Evolutionary conservation across 164 flowering plant species (phyloP).

Genomic region (Echeveria elegans): DNA sequence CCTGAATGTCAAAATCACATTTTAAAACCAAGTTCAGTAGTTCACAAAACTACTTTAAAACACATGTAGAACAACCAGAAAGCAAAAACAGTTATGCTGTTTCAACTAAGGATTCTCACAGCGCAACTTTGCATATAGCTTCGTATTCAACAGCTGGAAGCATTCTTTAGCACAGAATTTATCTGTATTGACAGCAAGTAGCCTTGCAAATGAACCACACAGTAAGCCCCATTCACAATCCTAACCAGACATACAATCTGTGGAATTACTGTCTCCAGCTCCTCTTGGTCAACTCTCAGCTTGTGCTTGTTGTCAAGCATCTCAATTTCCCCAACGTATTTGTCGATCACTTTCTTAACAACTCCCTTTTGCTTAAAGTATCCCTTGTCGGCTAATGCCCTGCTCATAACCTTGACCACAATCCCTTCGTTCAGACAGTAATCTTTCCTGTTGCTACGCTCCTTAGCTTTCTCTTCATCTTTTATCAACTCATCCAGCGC

Average conservation of each 20-base stretch:
- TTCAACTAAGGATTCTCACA: constrained; percentile 15
- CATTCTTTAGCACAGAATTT: constrained; percentile 70
- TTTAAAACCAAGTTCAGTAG: too few relatives aligned
- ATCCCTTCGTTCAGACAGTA: constrained; percentile 84
- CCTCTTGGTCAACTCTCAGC: constrained; percentile 78
- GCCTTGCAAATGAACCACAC: constrained; percentile 75
- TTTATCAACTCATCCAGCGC: constrained; percentile 76
- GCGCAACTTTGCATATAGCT: constrained; percentile 61
- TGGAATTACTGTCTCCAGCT: constrained; percentile 88
- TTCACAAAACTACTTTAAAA: too few relatives aligned
- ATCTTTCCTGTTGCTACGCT: constrained; percentile 63
- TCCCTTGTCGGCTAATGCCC: constrained; percentile 59
- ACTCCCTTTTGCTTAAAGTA: constrained; percentile 84
- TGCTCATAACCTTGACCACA: constrained; percentile 86
- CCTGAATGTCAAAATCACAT: too few relatives aligned
- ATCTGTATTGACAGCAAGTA: constrained; percentile 53
- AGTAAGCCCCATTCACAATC: constrained; percentile 89
- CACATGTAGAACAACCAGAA: too few relatives aligned
- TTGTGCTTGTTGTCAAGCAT: constrained; percentile 74
- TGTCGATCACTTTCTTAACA: constrained; percentile 64
- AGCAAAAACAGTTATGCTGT: too few relatives aligned
- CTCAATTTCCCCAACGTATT: constrained; percentile 77
- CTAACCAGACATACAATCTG: constrained; percentile 71
- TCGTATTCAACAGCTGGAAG: constrained; percentile 72
- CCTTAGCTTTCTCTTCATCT: constrained; percentile 77